Evolutionary conservation across 345 rosid genomes (phyloP).

Genomic region (Salix purpurea): DNA sequence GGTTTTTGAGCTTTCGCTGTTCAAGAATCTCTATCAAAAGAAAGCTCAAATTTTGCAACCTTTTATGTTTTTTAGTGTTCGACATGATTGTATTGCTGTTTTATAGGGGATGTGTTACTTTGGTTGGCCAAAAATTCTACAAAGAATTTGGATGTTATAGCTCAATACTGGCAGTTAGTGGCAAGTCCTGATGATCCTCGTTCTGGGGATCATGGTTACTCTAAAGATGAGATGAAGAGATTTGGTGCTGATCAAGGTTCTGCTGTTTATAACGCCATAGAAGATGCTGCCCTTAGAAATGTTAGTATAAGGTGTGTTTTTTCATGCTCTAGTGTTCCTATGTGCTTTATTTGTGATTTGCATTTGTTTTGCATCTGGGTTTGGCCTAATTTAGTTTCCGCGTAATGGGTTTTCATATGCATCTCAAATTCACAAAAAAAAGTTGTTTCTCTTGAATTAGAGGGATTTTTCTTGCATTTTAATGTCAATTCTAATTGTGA

Average conservation of each 20-base stretch:
- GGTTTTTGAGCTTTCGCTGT: not conserved
- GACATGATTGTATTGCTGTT: no score
- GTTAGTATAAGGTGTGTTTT: constrained; percentile 51
- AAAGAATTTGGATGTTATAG: constrained; percentile 60
- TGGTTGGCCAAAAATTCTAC: constrained; percentile 79
- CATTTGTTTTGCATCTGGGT: no score
- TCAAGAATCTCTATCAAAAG: not conserved
- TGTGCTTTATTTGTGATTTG: no score
- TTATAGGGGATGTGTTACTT: constrained; percentile 62
- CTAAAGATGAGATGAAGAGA: constrained; percentile 38
- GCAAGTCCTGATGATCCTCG: constrained; percentile 61
- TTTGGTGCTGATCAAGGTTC: constrained; percentile 60
- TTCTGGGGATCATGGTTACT: constrained; percentile 81
- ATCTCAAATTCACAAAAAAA: no score
- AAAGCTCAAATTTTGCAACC: not conserved
- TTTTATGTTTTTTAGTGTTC: no score
- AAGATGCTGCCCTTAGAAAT: constrained; percentile 62
- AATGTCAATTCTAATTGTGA: not conserved
- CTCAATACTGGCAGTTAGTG: constrained; percentile 78
- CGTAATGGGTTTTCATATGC: no score
- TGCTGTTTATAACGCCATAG: constrained; percentile 54
- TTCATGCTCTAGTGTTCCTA: not conserved
- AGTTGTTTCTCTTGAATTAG: not conserved
- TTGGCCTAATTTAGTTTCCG: no score
- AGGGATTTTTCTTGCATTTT: no score